Conservation (phyloP, 2,329 filamentous ascomycete species). For the Xenosphaeropsis pyriputrescens region DNA sequence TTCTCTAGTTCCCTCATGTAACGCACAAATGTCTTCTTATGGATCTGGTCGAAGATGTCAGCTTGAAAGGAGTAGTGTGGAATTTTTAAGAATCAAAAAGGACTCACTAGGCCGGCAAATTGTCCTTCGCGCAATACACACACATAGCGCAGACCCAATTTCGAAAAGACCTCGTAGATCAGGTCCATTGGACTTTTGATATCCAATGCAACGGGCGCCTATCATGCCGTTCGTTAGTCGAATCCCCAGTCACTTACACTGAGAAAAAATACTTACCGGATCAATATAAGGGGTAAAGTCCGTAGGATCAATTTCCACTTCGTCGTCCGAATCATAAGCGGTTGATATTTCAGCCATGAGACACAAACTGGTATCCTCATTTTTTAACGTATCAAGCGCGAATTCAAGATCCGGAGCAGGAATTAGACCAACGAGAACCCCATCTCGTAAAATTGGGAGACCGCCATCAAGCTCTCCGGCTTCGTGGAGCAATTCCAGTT, state of each 20-base stretch:
- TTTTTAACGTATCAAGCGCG: conserved; percentile 69
- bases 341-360: conserved; percentile 50
- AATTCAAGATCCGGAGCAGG: conserved; percentile 90
- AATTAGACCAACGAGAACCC: conserved; percentile 75
- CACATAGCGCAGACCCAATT: conserved; percentile 82
- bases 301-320: conserved; percentile 52
- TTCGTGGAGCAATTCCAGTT: conserved; percentile 68
- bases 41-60: conserved; percentile 35
- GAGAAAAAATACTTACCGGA: conserved; percentile 36
- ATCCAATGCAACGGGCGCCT: conserved; percentile 78
- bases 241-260: not conserved
- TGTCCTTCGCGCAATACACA: conserved; percentile 75
- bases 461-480: conserved; percentile 87
- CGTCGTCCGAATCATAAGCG: conserved; percentile 47
- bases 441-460: conserved; percentile 69
- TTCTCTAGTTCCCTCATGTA: conserved; percentile 78
- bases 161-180: conserved; percentile 93
- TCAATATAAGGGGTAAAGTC: conserved; percentile 91
- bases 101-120: conserved; percentile 73
- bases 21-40: conserved; percentile 95
- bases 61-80: not conserved
- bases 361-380: conserved; percentile 62
- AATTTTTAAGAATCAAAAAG: not conserved
- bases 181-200: conserved; percentile 84
- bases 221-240: not conserved